phyloP scores from a whole-genome alignment of 371 early-diverging fungal genomes.

The Rhizomucor pusillus region DNA sequence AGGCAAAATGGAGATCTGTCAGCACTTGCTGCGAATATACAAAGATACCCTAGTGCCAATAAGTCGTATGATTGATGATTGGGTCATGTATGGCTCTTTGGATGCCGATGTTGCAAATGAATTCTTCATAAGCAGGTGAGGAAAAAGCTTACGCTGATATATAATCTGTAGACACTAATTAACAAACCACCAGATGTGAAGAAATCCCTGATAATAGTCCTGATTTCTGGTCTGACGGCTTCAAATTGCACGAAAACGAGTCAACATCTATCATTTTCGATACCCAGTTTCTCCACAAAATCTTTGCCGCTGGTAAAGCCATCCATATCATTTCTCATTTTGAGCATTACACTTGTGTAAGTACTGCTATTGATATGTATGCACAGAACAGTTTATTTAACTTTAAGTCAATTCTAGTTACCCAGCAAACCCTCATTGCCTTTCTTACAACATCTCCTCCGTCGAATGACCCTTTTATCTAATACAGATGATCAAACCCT shows the following conservation, averaged over 20 bases:
- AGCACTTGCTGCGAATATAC: slow-evolving; percentile 18
- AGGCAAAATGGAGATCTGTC: slow-evolving; percentile 11
- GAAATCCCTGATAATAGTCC: neutral
- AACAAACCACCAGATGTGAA: no score
- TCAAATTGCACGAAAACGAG: neutral
- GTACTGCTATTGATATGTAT: neutral
- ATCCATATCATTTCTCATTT: slow-evolving; percentile 14
- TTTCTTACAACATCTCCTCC: no score
- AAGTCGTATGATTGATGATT: slow-evolving; percentile 35
- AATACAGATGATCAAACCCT: no score
- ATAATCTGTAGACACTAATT: no score
- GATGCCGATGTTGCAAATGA: slow-evolving; percentile 25
- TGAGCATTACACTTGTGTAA: neutral
- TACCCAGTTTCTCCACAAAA: slow-evolving; percentile 18
- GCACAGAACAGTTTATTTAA: no score
- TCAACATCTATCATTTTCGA: neutral
- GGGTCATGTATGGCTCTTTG: slow-evolving; percentile 35
- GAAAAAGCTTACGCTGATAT: neutral
- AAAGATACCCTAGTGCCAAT: slow-evolving; percentile 26
- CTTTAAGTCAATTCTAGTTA: no score
- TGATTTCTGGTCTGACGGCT: slow-evolving; percentile 9
- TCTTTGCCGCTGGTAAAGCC: slow-evolving; percentile 26
- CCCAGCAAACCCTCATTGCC: no score
- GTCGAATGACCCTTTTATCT: no score
- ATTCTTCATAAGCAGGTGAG: slow-evolving; percentile 30